Evolutionary conservation across 1,284 basidiomycete species (phyloP), one percentile per base, ranked within the genome.

Genomic region (Austropuccinia psidii): DNA sequence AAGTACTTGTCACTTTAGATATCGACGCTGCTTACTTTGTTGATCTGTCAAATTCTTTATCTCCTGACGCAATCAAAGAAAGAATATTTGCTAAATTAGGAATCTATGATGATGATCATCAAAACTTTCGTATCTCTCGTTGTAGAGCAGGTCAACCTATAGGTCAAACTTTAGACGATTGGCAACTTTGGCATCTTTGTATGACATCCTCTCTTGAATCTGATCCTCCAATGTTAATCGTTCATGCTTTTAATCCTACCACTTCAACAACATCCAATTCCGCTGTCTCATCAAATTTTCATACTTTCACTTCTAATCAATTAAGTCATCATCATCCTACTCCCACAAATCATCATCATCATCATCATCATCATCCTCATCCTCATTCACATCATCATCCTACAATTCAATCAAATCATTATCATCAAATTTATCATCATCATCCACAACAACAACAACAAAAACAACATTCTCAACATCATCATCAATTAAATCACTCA

Each of bases 161-260:
- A 33, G 72, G 72, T 13, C 62, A 65, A 50, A 61, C 72, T 13
- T 29, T 74, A 4, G 72, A 74, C 37, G 72, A 74, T 57, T 74
- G 72, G 72, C 72, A 74, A 52, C 72, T 74, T 29, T 74, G 72
- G 72, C 62, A 74, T 43, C 64, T 74, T 39, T 66, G 45, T 45
- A 74, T 74, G 72, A 35, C 62, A 2, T 62, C 72, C n/a, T 27
- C 61, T 27, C 52, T 50, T 29, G 72, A 74, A 31, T 50, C 72
- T 19, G 72, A 74, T 65, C 72, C 72, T 27, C 72, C 72, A 15
- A 74, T 74, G 72, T 54, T 74, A 13, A 66, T 74, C 61, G 72
- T 74, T 31, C 37, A 58, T 39, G 43, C 66, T n/a, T 17, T 24
- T 52, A 41, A 33, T 27, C 15, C 55, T 27, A 35, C 39, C 45